Percentiles rank a stretch among this genome's conserved stretches.
These are phyloP conservation scores for Boletus hoseneyae DNA, from an alignment of 1,284 basidiomycete genomes.

Conservation along the genomic window DNA sequence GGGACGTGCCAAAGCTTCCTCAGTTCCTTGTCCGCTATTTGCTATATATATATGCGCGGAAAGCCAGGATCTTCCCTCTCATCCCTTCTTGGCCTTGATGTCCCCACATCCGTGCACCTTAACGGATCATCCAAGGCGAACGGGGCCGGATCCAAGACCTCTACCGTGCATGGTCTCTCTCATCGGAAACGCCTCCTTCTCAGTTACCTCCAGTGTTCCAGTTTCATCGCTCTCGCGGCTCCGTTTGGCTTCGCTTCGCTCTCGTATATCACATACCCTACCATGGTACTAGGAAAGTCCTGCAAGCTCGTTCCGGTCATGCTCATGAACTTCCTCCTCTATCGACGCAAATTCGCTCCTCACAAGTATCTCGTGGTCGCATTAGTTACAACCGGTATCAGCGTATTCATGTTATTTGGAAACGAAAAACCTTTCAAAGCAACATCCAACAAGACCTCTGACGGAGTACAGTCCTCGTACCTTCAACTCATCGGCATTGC, in stretches of 20 bases:
- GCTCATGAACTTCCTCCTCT: conserved; percentile 90
- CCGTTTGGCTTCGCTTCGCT: conserved; percentile 95
- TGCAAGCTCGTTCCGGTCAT: conserved; percentile 98
- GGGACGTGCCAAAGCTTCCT: conserved; percentile 85
- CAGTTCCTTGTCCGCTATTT: conserved; percentile 73
- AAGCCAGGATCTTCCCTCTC: conserved; percentile 49
- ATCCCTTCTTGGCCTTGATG: conserved; percentile 56
- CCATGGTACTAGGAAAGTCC: conserved; percentile 97
- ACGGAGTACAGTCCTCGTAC: conserved; percentile 38
- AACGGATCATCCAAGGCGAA: conserved; percentile 31
- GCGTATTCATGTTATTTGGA: conserved; percentile 91
- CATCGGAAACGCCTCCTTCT: conserved; percentile 56
- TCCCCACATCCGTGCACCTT: conserved; percentile 10
- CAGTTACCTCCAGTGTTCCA: conserved; percentile 77
- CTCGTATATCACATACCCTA: conserved; percentile 96
- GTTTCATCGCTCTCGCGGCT: conserved; percentile 88
- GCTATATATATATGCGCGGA: conserved; percentile 74
- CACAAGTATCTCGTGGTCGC: conserved; percentile 94
- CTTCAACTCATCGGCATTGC: conserved; percentile 62
- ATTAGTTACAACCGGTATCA: conserved; percentile 92
- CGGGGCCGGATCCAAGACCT: conserved; percentile 9
- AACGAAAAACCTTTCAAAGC: conserved; percentile 51
- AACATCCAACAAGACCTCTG: conserved; percentile 35
- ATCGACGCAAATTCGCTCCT: conserved; percentile 84
- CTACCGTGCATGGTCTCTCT: conserved; percentile 24